Evolutionary conservation across 768 basidiomycete genomes (phyloP).

Genomic region (Russula foetens): DNA sequence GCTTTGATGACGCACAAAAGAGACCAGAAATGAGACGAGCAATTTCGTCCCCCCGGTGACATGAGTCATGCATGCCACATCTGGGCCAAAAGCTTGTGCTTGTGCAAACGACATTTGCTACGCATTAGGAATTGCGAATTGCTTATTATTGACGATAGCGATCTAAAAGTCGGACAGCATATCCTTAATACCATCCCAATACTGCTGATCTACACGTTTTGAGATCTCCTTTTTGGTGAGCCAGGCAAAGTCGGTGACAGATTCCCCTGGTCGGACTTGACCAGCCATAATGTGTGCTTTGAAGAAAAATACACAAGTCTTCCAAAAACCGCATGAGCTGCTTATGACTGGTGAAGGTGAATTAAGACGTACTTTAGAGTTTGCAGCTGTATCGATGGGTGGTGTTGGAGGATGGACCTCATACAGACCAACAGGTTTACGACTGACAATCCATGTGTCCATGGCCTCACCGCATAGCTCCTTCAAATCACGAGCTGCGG

Average conservation of each 20-base stretch:
- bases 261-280: conserved; percentile 54
- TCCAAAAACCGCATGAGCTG: background rate
- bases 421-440: conserved; percentile 78
- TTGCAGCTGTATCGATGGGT: conserved; percentile 19
- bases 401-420: conserved; percentile 33
- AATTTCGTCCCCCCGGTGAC: conserved; percentile 37
- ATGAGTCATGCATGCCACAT: background rate
- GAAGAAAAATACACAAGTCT: conserved; percentile 84
- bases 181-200: conserved; percentile 74
- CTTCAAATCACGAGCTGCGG: conserved; percentile 62
- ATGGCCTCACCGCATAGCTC: conserved; percentile 72
- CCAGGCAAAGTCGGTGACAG: conserved; percentile 80
- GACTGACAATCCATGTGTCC: conserved; percentile 92
- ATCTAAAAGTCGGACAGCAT: conserved; percentile 60
- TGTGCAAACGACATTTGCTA: background rate
- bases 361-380: conserved; percentile 16
- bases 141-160: background rate
- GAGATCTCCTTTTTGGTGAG: conserved; percentile 88
- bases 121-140: background rate
- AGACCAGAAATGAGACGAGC: conserved; percentile 44
- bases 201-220: conserved; percentile 52
- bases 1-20: conserved; percentile 88
- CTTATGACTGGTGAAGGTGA: background rate
- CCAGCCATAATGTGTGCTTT: conserved; percentile 92
- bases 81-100: background rate